Evolutionary conservation across 2,329 filamentous ascomycete species (phyloP).

Genomic region (Laburnicola sp.): DNA sequence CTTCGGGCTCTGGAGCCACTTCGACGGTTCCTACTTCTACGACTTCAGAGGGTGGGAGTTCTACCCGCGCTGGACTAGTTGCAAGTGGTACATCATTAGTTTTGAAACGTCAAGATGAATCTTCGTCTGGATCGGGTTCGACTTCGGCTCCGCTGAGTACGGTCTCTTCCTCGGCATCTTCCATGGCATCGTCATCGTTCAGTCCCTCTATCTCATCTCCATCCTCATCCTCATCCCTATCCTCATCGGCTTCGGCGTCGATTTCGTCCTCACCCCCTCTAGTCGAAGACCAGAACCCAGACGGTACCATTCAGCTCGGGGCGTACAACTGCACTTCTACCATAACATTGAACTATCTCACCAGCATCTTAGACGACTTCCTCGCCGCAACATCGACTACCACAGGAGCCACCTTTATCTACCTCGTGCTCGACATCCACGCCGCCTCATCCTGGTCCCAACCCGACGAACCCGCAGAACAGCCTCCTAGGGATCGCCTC

Average conservation of each 20-base stretch:
- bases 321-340: conserved; percentile 57
- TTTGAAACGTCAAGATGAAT: conserved; percentile 16
- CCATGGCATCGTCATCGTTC: background rate
- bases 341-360: conserved; percentile 56
- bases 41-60: background rate
- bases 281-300: conserved; percentile 22
- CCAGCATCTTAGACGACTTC: conserved; percentile 56
- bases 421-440: conserved; percentile 63
- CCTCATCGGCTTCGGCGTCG: conserved; percentile 7
- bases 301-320: conserved; percentile 52
- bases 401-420: conserved; percentile 57
- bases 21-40: conserved; percentile 13
- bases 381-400: conserved; percentile 58
- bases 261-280: conserved; percentile 12
- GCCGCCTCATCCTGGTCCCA: conserved; percentile 48
- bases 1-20: conserved; percentile 14
- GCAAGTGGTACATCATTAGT: background rate
- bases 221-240: background rate
- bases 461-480: conserved; percentile 49
- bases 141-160: background rate
- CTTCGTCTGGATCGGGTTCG: background rate
- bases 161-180: background rate
- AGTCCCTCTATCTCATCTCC: no score
- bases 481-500: conserved; percentile 48
- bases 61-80: background rate